Evolutionary conservation across 306 rosid species (phyloP).

Genomic region (Hippophae rhamnoides): DNA sequence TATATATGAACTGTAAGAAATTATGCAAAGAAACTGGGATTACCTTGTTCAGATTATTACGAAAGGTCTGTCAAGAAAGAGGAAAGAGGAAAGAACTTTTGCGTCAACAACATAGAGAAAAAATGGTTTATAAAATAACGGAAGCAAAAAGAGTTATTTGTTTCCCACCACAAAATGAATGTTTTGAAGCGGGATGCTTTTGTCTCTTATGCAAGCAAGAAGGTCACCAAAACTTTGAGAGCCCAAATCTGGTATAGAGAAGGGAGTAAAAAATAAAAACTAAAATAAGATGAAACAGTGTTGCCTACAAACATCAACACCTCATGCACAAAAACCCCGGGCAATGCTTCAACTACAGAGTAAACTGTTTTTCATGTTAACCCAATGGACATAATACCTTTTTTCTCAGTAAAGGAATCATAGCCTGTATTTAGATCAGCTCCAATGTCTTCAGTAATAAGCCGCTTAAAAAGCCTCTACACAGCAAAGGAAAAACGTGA

Average conservation of each 20-base stretch:
- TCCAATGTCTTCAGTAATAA: constrained; percentile 81
- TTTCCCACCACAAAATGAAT: constrained; percentile 91
- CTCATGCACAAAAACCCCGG: constrained; percentile 9
- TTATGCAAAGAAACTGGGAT: constrained; percentile 9
- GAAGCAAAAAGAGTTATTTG: constrained; percentile 11
- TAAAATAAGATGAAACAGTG: constrained; percentile 5
- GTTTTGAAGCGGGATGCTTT: constrained; percentile 70
- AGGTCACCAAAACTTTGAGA: constrained; percentile 88
- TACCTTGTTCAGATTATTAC: constrained; percentile 96
- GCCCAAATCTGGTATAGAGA: constrained; percentile 55
- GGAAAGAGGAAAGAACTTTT: constrained; percentile 14
- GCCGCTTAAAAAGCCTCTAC: constrained; percentile 92
- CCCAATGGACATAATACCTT: constrained; percentile 27
- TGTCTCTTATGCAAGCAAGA: constrained; percentile 82
- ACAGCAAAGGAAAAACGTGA: constrained; percentile 13
- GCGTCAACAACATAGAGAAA: constrained; percentile 15
- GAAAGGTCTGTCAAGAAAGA: constrained; percentile 59
- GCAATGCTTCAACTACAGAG: constrained; percentile 10
- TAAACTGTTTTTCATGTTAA: not conserved
- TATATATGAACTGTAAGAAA: not conserved
- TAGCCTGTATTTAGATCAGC: constrained; percentile 74
- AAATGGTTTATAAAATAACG: constrained; percentile 2
- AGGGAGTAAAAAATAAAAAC: not conserved
- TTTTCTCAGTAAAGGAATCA: constrained; percentile 67
- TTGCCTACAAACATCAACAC: constrained; percentile 14